These are phyloP conservation scores for Plasmodium vinckei DNA, from an alignment of 169 alveolate species.

Conservation along the genomic window DNA sequence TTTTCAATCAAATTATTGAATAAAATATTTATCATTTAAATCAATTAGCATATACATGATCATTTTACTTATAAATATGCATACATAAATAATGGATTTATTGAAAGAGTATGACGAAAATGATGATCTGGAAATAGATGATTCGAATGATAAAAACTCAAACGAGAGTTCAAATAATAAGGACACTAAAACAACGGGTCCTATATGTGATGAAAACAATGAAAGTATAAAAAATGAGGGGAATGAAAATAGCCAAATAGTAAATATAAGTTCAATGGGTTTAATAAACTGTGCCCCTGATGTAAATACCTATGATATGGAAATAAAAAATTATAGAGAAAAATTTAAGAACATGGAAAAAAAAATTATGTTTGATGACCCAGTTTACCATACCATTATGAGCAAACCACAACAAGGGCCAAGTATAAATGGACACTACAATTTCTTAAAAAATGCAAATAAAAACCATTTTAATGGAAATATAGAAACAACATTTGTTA, in stretches of 20 bases:
- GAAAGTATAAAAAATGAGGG: slow-evolving; percentile 1
- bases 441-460: slow-evolving; percentile 73
- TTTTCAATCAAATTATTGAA: too few relatives aligned
- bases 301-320: slow-evolving; percentile 78
- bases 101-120: slow-evolving; percentile 59
- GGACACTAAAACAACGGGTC: not conserved
- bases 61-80: slow-evolving; percentile 1
- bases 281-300: slow-evolving; percentile 84
- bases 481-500: slow-evolving; percentile 60
- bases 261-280: slow-evolving; percentile 39
- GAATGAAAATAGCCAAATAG: not conserved
- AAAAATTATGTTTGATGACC: slow-evolving; percentile 66
- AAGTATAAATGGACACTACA: slow-evolving; percentile 65
- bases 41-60: not conserved
- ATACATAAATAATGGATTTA: slow-evolving; percentile 51
- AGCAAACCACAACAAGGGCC: slow-evolving; percentile 76
- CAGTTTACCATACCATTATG: slow-evolving; percentile 42
- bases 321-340: slow-evolving; percentile 75
- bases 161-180: slow-evolving; percentile 1
- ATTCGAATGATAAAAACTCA: slow-evolving; percentile 2
- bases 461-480: slow-evolving; percentile 72
- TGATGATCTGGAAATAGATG: slow-evolving; percentile 40
- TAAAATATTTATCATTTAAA: too few relatives aligned
- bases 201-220: not conserved
- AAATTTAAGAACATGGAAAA: slow-evolving; percentile 72